Conservation (phyloP, 176 grass and related monocot species). For the Lolium rigidum region DNA sequence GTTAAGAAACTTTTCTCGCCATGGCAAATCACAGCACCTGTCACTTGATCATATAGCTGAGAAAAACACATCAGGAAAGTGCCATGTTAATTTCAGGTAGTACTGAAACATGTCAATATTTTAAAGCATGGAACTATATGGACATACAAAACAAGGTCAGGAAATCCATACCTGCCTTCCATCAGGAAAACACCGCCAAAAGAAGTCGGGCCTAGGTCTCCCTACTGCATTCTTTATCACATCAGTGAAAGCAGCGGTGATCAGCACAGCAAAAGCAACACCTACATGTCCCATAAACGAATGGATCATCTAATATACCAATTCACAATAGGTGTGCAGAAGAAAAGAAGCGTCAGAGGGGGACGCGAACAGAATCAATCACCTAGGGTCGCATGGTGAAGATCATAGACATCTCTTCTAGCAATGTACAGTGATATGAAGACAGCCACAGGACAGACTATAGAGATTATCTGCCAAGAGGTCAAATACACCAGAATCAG, state of each 20-base stretch:
- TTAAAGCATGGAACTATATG: background rate
- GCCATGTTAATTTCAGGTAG: slow-evolving; percentile 7
- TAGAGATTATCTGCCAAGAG: slow-evolving; percentile 64
- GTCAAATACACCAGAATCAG: slow-evolving; percentile 8
- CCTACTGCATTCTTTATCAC: slow-evolving; percentile 76
- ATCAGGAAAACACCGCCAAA: slow-evolving; percentile 94
- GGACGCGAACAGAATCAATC: background rate
- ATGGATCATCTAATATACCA: background rate
- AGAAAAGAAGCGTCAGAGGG: background rate
- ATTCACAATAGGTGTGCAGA: background rate
- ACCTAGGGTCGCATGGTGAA: slow-evolving; percentile 85
- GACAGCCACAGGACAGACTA: slow-evolving; percentile 56
- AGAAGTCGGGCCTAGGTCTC: slow-evolving; percentile 90
- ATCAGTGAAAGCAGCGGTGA: slow-evolving; percentile 70
- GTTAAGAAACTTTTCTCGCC: slow-evolving; percentile 58
- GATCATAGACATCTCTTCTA: slow-evolving; percentile 82
- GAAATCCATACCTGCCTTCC: slow-evolving; percentile 71
- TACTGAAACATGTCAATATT: background rate
- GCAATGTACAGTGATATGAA: slow-evolving; percentile 57
- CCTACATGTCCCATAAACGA: slow-evolving; percentile 45
- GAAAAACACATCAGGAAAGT: background rate
- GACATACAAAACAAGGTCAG: background rate
- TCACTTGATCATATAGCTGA: slow-evolving; percentile 76
- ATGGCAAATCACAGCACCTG: slow-evolving; percentile 77
- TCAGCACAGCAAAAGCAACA: slow-evolving; percentile 67